Base-by-base conservation (phyloP, 2,329 filamentous ascomycete genomes). In the Coniochaeta sp. region DNA sequence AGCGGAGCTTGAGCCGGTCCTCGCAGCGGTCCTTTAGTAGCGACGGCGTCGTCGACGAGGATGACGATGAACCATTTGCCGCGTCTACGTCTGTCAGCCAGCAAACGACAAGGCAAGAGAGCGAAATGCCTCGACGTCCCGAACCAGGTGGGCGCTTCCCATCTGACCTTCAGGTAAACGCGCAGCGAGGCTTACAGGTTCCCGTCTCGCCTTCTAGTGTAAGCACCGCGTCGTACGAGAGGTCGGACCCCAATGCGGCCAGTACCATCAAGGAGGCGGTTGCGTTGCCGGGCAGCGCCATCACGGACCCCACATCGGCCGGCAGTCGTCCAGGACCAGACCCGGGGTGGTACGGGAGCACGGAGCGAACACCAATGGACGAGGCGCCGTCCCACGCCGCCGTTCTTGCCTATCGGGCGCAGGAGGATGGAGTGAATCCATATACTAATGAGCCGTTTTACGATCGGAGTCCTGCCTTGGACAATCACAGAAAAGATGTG, bases 81-180 rank as follows among this genome's bases (percentile, higher is more conserved):
- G 79, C 79, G 61, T 73, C 74, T 68, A 86, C 87, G 36, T 83
- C 86, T 43, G 81, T 86, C 68, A 77, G 76, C 60, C 77, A 76
- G 62, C 77, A 74, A 67, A 76, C 77, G 63, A 80, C 54, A 16
- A 34, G 31, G 17, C 54, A 57, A 38, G 76, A 81, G 68, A 81
- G 83, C 62, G 72, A 73, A 59, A 72, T 76, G 67, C 79, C 83
- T 68, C 83, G 83, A 74, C 87, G 92, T 74, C 90, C 91, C 72
- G 86, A 90, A 83, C 88, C 91, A 87, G 93, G 93, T 87, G 93
- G 93, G 81, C 87, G 93, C 75, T 99, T 99, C 79, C 93, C 93
- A 77, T 96, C 90, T 77, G 93, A 97, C 80, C 80, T 98, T 69
- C 87, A 92, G 79, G 84, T 96, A 73, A 89, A 92, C 74, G 79